Evolutionary conservation across 192 early-diverging fungal species (phyloP), one percentile per base, ranked within the genome.

Genomic region (Coemansia sp.): DNA sequence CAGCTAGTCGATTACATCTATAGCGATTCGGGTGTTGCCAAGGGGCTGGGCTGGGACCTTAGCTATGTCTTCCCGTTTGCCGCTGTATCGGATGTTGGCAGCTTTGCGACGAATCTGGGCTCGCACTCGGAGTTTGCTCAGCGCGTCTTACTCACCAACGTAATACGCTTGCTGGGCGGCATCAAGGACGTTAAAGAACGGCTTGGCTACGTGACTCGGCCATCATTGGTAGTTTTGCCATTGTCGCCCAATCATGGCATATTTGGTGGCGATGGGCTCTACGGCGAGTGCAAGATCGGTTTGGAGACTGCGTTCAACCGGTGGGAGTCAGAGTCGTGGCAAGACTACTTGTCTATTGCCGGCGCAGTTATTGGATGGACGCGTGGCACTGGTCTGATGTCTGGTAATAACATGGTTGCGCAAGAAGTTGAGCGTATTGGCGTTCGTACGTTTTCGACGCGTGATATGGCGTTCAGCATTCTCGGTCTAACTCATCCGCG

Each of bases 401-500:
- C 86, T 45, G 84, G 87, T 66, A 98, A 95, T 86, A 96, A 98
- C 84, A 88, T 93, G 61, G 90, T 98, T 68, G 91, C 94, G 16
- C 89, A 94, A 75, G 94, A 95, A 60, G 88, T 98, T 47, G 96
- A 98, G 81, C 87, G 89, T 67, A 87, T 94, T 44, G 96, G 96
- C 61, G 90, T 93, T 30, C 89, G 94, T 73, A 98, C 96, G 35
- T 98, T 96, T 89, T 94, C 92, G 27, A 86, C 91, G 61, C 86
- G 90, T 75, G 96, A 98, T 83, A 98, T 96, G 94, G 93, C 94
- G 15, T 98, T 98, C 88, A 96, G 95, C 85, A 87, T 98, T 47
- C 76, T 98, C 32, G 93, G 91, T 84, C 89, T 98, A 22, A 87
- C 95, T 83, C 94, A 98, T 73, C 91, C 90, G 64, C 84, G 82